Evolutionary conservation across 2,329 filamentous ascomycete species (phyloP).

Genomic region (Diaporthe destruens): DNA sequence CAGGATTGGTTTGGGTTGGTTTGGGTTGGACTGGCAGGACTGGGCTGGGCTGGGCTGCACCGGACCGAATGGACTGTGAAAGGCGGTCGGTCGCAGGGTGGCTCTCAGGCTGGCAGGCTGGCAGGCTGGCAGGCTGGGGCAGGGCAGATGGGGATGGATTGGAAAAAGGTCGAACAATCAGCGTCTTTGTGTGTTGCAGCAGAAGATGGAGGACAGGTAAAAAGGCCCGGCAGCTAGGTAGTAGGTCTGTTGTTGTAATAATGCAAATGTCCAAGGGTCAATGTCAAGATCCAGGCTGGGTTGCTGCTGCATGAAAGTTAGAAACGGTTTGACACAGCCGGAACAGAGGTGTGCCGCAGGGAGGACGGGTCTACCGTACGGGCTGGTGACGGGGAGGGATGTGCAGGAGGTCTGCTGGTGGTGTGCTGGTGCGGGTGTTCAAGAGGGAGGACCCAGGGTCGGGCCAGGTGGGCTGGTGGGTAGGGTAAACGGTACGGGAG

Average conservation of each 20-base stretch:
- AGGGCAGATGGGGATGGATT: background rate
- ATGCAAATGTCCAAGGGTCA: slow-evolving; percentile 18
- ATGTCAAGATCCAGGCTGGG: slow-evolving; percentile 38
- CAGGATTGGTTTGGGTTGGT: slow-evolving; percentile 30
- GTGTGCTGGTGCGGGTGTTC: slow-evolving; percentile 6
- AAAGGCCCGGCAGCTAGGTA: slow-evolving; percentile 26
- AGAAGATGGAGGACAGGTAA: slow-evolving; percentile 28
- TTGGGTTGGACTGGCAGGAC: slow-evolving; percentile 7
- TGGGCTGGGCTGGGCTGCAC: slow-evolving; percentile 12
- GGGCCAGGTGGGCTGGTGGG: slow-evolving; percentile 1
- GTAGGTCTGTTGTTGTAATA: slow-evolving; percentile 10
- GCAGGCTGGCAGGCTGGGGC: background rate
- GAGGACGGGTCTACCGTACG: slow-evolving; percentile 44
- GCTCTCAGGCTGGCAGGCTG: background rate
- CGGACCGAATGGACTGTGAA: slow-evolving; percentile 19
- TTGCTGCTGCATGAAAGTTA: slow-evolving; percentile 54
- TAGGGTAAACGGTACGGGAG: slow-evolving; percentile 1
- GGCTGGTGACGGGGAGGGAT: slow-evolving; percentile 3
- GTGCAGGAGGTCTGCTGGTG: slow-evolving; percentile 21
- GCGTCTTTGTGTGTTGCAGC: slow-evolving; percentile 29
- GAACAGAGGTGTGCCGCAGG: slow-evolving; percentile 55
- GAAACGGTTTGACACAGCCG: slow-evolving; percentile 55
- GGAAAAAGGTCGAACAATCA: slow-evolving; percentile 1
- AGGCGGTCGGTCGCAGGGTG: slow-evolving; percentile 33
- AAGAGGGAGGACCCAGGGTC: background rate